A percentile compares a stretch with the other conserved stretches of the same genome.
phyloP scores from a whole-genome alignment of 1,284 basidiomycete species.

The Athelia psychrophila region DNA sequence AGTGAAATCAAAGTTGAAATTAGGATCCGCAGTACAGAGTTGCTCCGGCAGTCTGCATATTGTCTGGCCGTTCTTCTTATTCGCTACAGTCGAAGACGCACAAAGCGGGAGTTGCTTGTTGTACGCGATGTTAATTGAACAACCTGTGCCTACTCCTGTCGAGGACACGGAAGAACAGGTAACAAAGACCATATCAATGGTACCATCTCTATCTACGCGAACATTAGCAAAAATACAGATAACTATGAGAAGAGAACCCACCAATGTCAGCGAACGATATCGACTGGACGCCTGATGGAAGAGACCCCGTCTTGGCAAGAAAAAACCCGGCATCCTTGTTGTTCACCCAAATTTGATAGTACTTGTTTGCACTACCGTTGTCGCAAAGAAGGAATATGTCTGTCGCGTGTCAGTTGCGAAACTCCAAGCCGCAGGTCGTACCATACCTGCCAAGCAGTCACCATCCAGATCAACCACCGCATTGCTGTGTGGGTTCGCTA shows the following conservation, averaged over 20 bases:
- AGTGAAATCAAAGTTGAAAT: conserved; percentile 77
- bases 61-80: conserved; percentile 46
- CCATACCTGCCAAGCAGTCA: conserved; percentile 87
- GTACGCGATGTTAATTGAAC: conserved; percentile 89
- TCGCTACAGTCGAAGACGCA: conserved; percentile 43
- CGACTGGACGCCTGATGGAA: conserved; percentile 79
- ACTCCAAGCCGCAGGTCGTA: neutral
- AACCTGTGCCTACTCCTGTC: conserved; percentile 71
- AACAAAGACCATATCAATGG: conserved; percentile 92
- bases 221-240: neutral
- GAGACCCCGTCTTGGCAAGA: conserved; percentile 62
- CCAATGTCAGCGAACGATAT: conserved; percentile 93
- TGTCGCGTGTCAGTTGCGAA: conserved; percentile 21
- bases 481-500: conserved; percentile 90
- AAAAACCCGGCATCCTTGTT: conserved; percentile 74
- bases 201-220: conserved; percentile 85
- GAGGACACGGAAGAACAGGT: conserved; percentile 75
- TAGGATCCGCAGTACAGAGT: conserved; percentile 79
- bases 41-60: conserved; percentile 76
- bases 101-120: conserved; percentile 92
- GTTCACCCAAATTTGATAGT: conserved; percentile 93
- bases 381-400: conserved; percentile 93
- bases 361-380: conserved; percentile 48
- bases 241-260: conserved; percentile 31
- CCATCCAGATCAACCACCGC: conserved; percentile 96